Conservation (phyloP, 495 filamentous ascomycete species). For the Neurospora sublineolata region DNA sequence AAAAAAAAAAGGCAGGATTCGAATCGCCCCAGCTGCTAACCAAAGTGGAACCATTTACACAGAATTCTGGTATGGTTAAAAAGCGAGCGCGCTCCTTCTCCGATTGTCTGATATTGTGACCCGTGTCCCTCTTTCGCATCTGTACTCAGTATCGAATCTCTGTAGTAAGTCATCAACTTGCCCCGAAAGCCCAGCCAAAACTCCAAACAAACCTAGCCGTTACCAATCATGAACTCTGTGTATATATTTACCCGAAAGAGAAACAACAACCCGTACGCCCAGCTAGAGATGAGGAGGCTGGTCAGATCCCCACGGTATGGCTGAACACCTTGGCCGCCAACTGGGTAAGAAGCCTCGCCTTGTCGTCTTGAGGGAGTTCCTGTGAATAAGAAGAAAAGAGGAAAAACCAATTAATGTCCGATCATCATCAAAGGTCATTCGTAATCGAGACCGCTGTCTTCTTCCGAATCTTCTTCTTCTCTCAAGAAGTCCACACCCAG, state of each 20-base stretch:
- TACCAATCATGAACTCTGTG: background rate
- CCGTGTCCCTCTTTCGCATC: background rate
- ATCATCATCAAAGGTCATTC: background rate
- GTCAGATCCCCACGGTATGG: constrained; percentile 37
- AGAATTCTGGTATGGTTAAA: background rate
- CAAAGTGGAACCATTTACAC: background rate
- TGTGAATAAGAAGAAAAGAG: constrained; percentile 2
- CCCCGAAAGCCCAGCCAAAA: background rate
- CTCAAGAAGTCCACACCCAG: constrained; percentile 1
- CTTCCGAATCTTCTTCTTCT: background rate
- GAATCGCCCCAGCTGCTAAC: background rate
- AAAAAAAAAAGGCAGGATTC: too few species aligned
- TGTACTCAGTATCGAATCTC: background rate
- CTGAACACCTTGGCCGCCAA: constrained; percentile 63
- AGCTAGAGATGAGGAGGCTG: background rate
- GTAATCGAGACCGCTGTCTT: background rate
- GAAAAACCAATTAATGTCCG: background rate
- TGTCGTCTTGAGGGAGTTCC: constrained; percentile 71
- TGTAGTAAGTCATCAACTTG: background rate
- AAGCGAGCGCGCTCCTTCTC: background rate
- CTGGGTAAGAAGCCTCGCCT: constrained; percentile 63
- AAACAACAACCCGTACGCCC: background rate
- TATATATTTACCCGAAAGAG: background rate
- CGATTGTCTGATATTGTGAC: background rate
- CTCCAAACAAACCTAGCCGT: background rate